Base-by-base conservation (phyloP, 257 asterid species). In the Forsythia viridissima region DNA sequence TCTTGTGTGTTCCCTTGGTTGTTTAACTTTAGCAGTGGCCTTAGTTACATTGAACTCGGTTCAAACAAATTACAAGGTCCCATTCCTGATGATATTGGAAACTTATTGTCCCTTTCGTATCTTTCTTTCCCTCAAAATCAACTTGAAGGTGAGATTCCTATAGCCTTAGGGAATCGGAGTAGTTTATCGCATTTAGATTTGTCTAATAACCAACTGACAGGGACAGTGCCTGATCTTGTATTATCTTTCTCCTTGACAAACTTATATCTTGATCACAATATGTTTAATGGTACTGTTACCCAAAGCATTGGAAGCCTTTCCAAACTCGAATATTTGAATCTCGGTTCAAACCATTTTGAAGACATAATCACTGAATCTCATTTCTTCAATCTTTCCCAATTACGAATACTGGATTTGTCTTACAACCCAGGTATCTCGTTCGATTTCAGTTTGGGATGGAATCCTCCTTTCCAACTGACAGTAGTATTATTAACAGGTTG, bases 1-100 rank as follows among this genome's bases (percentile, higher is more conserved):
- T 48, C 9, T 36, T 81, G 72, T 4, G 46, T 30, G 43, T 73
- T 30, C 20, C 46, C 20, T 30, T 68, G 79, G 77, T 2, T 82
- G 40, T 82, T 82, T 39, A 79, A 78, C 67, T 68, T 63, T 0
- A 78, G 70, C 16, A 63, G 48, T 24, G 36, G 20, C 76, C 77
- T 82, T 37, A 37, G 59, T 51, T 5, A 12, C 0, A 0, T 51
- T 51, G 18, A 12, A 18, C 59, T 51, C 18, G 2, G 59, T 2
- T 12, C 1, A 4, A 51, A 51, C 10, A 11, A 5, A 52, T 7
- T 57, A 20, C 4, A 37, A 0, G 78, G 78, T 52, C n/a, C 68
- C n/a, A 74, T 74, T 74, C 69, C 77, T 8, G 13, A 73, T 73
- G 68, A 2, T 51, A 48, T 51, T 16, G 18, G 12, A 13, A 73